phyloP scores from a whole-genome alignment of 1,284 basidiomycete species.

The Cronartium ribicola region DNA sequence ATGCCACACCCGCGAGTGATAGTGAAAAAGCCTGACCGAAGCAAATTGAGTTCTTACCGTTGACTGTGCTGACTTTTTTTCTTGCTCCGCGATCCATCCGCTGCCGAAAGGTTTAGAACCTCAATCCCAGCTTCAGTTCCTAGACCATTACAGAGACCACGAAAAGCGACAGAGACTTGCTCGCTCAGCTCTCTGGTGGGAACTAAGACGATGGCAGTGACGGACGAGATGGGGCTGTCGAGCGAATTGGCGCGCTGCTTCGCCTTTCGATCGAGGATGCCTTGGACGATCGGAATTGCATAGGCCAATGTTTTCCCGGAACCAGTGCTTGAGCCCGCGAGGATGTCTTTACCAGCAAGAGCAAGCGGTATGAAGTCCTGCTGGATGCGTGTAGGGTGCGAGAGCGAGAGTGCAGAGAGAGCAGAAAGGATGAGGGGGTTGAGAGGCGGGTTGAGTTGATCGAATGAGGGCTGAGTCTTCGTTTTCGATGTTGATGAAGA shows the following conservation, averaged over 20 bases:
- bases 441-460: constrained; percentile 33
- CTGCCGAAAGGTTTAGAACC: constrained; percentile 70
- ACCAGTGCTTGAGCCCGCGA: constrained; percentile 89
- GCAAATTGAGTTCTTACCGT: constrained; percentile 64
- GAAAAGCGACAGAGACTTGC: constrained; percentile 74
- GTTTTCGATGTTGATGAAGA: constrained; percentile 8
- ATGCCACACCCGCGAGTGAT: background rate
- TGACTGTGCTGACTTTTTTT: constrained; percentile 46
- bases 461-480: constrained; percentile 8
- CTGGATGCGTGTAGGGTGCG: constrained; percentile 43
- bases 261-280: constrained; percentile 73
- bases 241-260: constrained; percentile 57
- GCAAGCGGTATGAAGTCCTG: constrained; percentile 67
- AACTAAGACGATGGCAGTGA: constrained; percentile 71
- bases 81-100: constrained; percentile 44
- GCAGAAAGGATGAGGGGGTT: constrained; percentile 24
- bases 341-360: constrained; percentile 82
- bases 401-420: constrained; percentile 21
- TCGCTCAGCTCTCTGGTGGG: constrained; percentile 91
- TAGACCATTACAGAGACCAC: constrained; percentile 66
- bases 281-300: constrained; percentile 83
- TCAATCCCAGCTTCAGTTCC: constrained; percentile 64
- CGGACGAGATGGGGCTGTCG: constrained; percentile 46
- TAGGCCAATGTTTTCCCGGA: constrained; percentile 98
- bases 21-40: constrained; percentile 60